These are phyloP conservation scores for Calonectria multiphialidica DNA, from an alignment of 2,329 filamentous ascomycete species.

Conservation along the genomic window DNA sequence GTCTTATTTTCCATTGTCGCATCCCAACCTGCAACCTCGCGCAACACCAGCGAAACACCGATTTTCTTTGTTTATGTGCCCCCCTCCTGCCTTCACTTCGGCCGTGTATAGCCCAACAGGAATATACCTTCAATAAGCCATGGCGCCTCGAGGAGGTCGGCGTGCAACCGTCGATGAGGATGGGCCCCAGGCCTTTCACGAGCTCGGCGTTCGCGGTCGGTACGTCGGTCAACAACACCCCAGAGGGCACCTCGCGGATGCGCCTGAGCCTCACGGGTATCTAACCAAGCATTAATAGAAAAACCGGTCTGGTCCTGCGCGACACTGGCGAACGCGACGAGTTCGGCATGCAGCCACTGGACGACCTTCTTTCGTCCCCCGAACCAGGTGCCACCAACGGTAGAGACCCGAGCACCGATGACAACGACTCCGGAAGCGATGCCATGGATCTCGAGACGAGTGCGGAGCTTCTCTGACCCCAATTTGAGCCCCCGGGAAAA, in stretches of 20 bases:
- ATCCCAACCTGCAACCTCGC: conserved; percentile 14
- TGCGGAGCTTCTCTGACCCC: conserved; percentile 42
- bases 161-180: conserved; percentile 42
- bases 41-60: conserved; percentile 8
- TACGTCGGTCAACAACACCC: conserved; percentile 40
- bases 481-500: neutral
- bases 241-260: neutral
- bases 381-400: conserved; percentile 53
- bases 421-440: conserved; percentile 52
- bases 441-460: conserved; percentile 67
- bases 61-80: neutral
- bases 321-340: conserved; percentile 88
- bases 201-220: conserved; percentile 53
- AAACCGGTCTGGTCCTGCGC: conserved; percentile 87
- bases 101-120: neutral
- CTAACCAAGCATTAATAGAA: conserved; percentile 64
- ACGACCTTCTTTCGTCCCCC: conserved; percentile 90
- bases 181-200: conserved; percentile 49
- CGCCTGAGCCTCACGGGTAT: neutral
- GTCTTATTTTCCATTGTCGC: conserved; percentile 30
- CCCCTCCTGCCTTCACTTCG: neutral
- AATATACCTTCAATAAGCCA: conserved; percentile 27
- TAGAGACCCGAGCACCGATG: conserved; percentile 30
- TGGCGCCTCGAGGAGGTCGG: conserved; percentile 50
- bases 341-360: conserved; percentile 90